These are phyloP conservation scores for Trypanosoma brucei DNA, from an alignment of 208 protist species.

Conservation along the genomic window DNA sequence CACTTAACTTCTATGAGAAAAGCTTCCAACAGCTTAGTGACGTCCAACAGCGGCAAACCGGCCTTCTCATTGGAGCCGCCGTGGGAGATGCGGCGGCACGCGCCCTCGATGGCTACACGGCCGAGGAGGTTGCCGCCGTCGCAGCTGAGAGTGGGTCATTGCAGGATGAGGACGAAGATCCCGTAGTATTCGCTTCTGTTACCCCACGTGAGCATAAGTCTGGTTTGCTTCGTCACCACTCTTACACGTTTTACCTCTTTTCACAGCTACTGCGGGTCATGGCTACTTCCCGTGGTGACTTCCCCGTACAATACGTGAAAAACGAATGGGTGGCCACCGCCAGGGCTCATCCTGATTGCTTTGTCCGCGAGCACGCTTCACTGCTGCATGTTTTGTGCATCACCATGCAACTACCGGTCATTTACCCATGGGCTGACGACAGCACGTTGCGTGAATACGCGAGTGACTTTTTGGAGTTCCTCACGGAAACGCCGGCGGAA, in stretches of 20 bases:
- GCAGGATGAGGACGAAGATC: conserved; percentile 12
- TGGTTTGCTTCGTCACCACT: conserved; percentile 30
- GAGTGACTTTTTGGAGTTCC: conserved; percentile 42
- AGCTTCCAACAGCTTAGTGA: conserved; percentile 85
- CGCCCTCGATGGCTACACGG: conserved; percentile 36
- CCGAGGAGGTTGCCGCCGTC: conserved; percentile 28
- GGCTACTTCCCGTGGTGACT: conserved; percentile 50
- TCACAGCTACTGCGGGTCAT: conserved; percentile 62
- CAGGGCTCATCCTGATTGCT: conserved; percentile 23
- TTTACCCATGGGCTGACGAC: conserved; percentile 82
- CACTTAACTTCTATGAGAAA: conserved; percentile 72
- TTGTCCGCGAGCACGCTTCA: conserved; percentile 54
- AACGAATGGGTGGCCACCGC: conserved; percentile 38
- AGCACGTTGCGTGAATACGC: conserved; percentile 40
- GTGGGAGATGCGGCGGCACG: conserved; percentile 79
- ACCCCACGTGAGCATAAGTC: background rate
- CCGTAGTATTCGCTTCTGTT: conserved; percentile 10
- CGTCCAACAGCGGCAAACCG: conserved; percentile 76
- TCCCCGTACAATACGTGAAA: conserved; percentile 36
- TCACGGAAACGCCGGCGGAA: conserved; percentile 28
- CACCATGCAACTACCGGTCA: conserved; percentile 48
- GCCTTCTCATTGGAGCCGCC: conserved; percentile 61
- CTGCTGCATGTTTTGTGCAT: conserved; percentile 64
- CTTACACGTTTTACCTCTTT: conserved; percentile 58
- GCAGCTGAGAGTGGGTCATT: conserved; percentile 4